Evolutionary conservation across 106 monocot genomes (phyloP).

Genomic region (Dioscorea zingiberensis): DNA sequence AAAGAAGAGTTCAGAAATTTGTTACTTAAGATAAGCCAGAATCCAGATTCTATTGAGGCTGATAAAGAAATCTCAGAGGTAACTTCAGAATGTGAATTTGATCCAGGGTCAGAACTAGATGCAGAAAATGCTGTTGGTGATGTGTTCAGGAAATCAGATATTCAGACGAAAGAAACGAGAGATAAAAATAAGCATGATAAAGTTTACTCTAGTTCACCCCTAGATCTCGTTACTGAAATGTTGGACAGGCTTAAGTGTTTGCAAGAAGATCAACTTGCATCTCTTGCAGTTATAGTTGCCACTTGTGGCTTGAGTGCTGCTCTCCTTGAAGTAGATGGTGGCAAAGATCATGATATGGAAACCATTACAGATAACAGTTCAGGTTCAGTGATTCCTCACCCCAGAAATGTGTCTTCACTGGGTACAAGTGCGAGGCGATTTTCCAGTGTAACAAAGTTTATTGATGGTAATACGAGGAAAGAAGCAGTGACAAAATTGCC

Average conservation of each 20-base stretch:
- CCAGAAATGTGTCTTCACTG: not conserved
- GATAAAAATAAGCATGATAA: not conserved
- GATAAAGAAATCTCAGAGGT: conserved; percentile 11
- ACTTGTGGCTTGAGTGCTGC: conserved; percentile 82
- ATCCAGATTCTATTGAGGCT: conserved; percentile 38
- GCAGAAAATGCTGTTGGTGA: not conserved
- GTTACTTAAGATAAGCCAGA: conserved; percentile 68
- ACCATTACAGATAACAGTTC: not conserved
- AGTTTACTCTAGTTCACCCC: conserved; percentile 1
- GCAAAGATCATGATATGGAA: conserved; percentile 20
- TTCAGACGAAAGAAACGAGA: conserved; percentile 3
- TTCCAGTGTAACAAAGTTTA: conserved; percentile 15
- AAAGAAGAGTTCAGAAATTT: conserved; percentile 73
- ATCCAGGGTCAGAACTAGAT: conserved; percentile 1
- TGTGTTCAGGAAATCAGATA: not conserved
- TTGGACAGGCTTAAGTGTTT: conserved; percentile 65
- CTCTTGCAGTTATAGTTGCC: conserved; percentile 80
- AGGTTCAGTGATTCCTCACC: not conserved
- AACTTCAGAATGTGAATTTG: conserved; percentile 10
- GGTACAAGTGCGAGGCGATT: conserved; percentile 16
- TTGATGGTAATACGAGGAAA: conserved; percentile 18
- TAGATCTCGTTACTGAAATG: conserved; percentile 56
- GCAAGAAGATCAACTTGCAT: conserved; percentile 66
- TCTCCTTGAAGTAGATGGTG: conserved; percentile 41
- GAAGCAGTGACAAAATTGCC: conserved; percentile 27